These are phyloP conservation scores for Monosporascus sp. DNA, from an alignment of 2,329 filamentous ascomycete species.

Conservation along the genomic window DNA sequence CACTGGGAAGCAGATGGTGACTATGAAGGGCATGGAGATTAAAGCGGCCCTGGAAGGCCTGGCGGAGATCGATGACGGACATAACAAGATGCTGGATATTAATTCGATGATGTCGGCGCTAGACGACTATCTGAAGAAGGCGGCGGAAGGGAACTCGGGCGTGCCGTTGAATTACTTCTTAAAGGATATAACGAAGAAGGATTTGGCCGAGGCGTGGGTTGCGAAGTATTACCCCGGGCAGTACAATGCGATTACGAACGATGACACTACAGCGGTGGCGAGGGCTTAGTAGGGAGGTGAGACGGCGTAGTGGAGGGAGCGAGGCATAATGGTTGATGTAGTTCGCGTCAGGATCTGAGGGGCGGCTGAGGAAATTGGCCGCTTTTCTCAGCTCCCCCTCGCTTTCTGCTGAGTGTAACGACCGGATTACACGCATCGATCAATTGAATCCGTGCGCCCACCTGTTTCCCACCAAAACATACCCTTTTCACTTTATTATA, in stretches of 20 bases:
- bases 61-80: conserved; percentile 9
- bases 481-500: no score
- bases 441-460: no score
- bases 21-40: conserved; percentile 5
- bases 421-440: no score
- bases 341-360: no score
- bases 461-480: no score
- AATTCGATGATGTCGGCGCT: conserved; percentile 15
- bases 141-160: conserved; percentile 8
- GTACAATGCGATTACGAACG: conserved; percentile 5
- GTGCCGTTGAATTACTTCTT: conserved; percentile 12
- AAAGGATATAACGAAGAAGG: conserved; percentile 12
- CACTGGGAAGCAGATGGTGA: conserved; percentile 5
- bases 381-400: no score
- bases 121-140: conserved; percentile 14
- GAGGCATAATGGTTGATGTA: no score
- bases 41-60: conserved; percentile 5
- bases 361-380: no score
- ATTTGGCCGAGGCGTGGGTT: conserved; percentile 11
- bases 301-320: no score
- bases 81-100: conserved; percentile 13
- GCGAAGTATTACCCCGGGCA: conserved; percentile 11
- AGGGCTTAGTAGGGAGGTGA: no score
- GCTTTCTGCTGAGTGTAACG: no score
- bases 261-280: neutral